Evolutionary conservation across 176 grass and related monocot genomes (phyloP), one percentile per base, ranked within the genome.

Genomic region (Lolium multiflorum): DNA sequence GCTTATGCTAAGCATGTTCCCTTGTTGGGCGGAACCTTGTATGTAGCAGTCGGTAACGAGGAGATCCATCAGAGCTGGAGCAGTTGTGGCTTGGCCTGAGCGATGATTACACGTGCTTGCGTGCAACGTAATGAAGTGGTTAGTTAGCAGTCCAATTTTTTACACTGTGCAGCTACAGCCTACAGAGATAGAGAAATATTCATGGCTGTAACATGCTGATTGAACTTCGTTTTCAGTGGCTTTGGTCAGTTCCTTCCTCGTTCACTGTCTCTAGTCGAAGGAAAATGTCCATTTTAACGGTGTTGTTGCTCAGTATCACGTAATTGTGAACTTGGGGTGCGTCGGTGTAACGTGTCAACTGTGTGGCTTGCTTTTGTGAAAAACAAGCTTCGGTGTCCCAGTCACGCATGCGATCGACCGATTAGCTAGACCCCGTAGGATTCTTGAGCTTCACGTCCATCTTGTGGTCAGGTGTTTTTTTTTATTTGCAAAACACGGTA

Each of bases 281-380:
- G 14, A 74, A 55, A 55, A 1, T 17, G 35, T 37, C 3, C 15
- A 35, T 8, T 9, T 74, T 48, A 18, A 47, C 39, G 2, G 3
- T 21, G 54, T 11, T 51, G 85, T 17, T 81, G 22, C 17, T 26
- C 11, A 39, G 2, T 13, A 14, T 22, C 50, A 35, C 11, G 31
- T 35, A 35, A 35, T 47, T 69, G 17, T 26, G 4, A 57, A 58
- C n/a, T 25, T 59, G 9, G 14, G 2, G 51, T 8, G 70, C 50
- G 25, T 82, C 70, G 10, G 38, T 10, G 12, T 51, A 54, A 55
- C 55, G 64, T 73, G 89, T 86, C 64, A 50, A 72, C 62, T 2
- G 14, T 46, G 56, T 38, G 56, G 51, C 37, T 81, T 76, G 49
- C 50, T 90, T 86, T 83, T 56, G 73, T 86, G 35, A 24, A 31